Conservation (phyloP, 2,329 filamentous ascomycete species). For the Lasiodiplodia sp. region DNA sequence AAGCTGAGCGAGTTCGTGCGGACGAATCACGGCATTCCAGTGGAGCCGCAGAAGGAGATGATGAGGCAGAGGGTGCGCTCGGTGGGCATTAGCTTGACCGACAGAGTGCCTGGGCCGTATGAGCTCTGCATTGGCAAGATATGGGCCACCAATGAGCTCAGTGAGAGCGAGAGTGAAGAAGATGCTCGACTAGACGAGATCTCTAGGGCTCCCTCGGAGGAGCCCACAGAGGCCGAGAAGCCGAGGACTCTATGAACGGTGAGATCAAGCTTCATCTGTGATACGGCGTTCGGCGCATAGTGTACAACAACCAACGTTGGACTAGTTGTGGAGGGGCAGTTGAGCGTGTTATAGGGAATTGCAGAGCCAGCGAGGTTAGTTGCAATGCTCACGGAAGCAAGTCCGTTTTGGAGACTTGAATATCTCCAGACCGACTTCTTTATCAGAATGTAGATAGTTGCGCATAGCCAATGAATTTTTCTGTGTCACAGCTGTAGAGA, state of each 20-base stretch:
- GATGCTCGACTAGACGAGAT: slow-evolving; percentile 41
- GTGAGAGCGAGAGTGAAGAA: slow-evolving; percentile 39
- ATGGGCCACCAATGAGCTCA: slow-evolving; percentile 82
- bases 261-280: not conserved
- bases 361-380: not conserved
- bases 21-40: slow-evolving; percentile 89
- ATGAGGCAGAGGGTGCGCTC: slow-evolving; percentile 84
- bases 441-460: not conserved
- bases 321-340: not conserved
- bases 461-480: too few species aligned
- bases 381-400: not conserved
- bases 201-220: slow-evolving; percentile 4
- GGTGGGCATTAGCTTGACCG: slow-evolving; percentile 86
- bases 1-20: slow-evolving; percentile 92
- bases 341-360: not conserved
- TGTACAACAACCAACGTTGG: not conserved
- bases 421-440: not conserved
- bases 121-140: slow-evolving; percentile 84
- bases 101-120: slow-evolving; percentile 86
- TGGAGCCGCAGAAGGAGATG: slow-evolving; percentile 92
- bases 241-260: not conserved
- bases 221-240: not conserved
- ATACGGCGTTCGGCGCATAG: slow-evolving; percentile 1
- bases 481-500: not conserved
- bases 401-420: not conserved